These are phyloP conservation scores for Tulasnella calospora DNA, from an alignment of 768 basidiomycete genomes.

Conservation along the genomic window DNA sequence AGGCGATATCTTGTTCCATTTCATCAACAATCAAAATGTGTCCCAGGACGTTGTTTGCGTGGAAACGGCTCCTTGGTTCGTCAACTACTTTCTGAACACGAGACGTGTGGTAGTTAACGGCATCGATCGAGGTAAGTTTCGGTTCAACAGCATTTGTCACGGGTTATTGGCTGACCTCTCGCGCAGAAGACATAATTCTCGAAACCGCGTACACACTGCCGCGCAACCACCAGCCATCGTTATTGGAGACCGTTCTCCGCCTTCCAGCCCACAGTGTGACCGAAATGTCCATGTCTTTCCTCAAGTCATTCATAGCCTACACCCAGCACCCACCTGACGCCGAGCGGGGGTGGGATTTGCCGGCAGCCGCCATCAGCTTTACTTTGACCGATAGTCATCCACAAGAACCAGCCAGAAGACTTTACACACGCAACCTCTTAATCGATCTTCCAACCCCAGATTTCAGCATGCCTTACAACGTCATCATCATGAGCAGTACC, in stretches of 20 bases:
- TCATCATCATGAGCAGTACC: slow-evolving; percentile 93
- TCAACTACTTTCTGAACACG: slow-evolving; percentile 84
- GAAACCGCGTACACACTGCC: slow-evolving; percentile 62
- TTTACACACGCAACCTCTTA: slow-evolving; percentile 78
- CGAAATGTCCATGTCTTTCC: slow-evolving; percentile 64
- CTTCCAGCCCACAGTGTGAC: slow-evolving; percentile 67
- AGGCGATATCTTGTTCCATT: slow-evolving; percentile 62
- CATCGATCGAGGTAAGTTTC: slow-evolving; percentile 20
- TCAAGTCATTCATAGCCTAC: slow-evolving; percentile 83
- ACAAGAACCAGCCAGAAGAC: slow-evolving; percentile 35
- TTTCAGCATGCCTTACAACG: slow-evolving; percentile 99
- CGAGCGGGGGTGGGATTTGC: slow-evolving; percentile 89
- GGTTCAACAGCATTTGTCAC: not conserved
- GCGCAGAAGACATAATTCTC: slow-evolving; percentile 58
- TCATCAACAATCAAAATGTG: slow-evolving; percentile 55
- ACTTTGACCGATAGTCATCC: not conserved
- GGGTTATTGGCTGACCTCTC: not conserved
- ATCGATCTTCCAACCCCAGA: slow-evolving; percentile 97
- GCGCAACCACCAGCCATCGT: slow-evolving; percentile 69
- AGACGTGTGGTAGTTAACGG: slow-evolving; percentile 52
- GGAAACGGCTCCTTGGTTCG: slow-evolving; percentile 90
- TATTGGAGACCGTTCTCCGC: slow-evolving; percentile 62
- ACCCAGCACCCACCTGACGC: slow-evolving; percentile 96
- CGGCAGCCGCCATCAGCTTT: slow-evolving; percentile 69
- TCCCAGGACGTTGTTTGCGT: slow-evolving; percentile 60